Base-by-base conservation (phyloP, 495 filamentous ascomycete species). In the Penicillium steckii region DNA sequence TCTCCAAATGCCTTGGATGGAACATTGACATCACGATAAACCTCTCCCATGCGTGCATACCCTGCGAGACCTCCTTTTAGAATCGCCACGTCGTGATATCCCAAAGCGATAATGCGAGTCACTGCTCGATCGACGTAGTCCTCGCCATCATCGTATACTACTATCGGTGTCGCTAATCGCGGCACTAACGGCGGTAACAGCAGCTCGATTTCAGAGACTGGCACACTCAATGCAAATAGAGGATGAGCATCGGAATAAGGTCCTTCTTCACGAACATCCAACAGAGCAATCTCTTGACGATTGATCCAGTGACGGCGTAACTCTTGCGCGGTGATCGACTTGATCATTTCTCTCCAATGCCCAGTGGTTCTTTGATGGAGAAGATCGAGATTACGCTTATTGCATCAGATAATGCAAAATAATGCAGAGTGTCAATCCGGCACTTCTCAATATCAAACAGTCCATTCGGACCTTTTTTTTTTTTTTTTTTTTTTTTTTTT, bases 1-100 rank as follows among this genome's bases (percentile, higher is more conserved):
- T 65, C 62, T 25, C 62, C 62, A 38, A 65, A 65, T 24, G 62
- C 62, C 41, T 65, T 65, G 13, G 62, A 65, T 8, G 62, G 62
- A 1, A 65, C 62, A 41, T 53, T 53, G n/a, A 65, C 60, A 55
- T 65, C 62, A 17, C 62, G 60, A 46, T 65, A 65, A 4, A 65
- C 56, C 24, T 65, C 62, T 0, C 62, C 62, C 12, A 60, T 48
- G 2, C 32, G 50, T 1, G 53, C 30, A 33, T 65, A 65, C 0
- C 18, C 53, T n/a, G 56, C 46, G 4, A 65, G 47, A 18, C 60
- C 62, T 9, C 59, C 60, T 43, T 63, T 42, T 2, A 65, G 38
- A 29, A 63, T 60, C 17, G 41, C 18, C 22, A 65, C 53, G 27
- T 63, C 22, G 5, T 1, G 18, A 40, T 65, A 61, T 12, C 61